Evolutionary conservation across 306 rosid species (phyloP).

Genomic region (Casuarina glauca): DNA sequence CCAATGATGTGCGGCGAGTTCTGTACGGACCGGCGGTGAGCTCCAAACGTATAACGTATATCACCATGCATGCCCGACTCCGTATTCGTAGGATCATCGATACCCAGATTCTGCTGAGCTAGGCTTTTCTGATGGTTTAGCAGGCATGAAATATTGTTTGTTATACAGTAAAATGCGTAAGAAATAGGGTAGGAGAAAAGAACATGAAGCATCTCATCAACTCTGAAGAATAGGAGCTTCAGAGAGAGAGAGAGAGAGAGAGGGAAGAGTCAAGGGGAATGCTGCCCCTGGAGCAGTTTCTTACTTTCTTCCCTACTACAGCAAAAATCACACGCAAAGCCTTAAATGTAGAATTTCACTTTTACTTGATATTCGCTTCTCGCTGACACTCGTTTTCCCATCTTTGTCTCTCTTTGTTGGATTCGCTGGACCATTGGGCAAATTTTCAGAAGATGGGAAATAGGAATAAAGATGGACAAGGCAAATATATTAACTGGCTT

Average conservation of each 20-base stretch:
- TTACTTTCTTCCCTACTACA: background rate
- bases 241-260: background rate
- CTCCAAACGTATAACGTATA: background rate
- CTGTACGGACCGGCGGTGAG: background rate
- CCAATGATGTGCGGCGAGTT: no score
- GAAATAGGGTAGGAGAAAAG: background rate
- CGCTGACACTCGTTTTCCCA: slow-evolving; percentile 40
- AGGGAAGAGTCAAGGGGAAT: background rate
- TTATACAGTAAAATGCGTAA: background rate
- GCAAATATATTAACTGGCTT: background rate
- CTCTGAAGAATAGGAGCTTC: background rate
- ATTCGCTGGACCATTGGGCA: slow-evolving; percentile 24
- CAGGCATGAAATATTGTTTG: background rate
- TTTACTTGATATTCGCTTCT: slow-evolving; percentile 13
- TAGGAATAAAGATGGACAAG: background rate
- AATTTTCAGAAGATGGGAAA: slow-evolving; percentile 6
- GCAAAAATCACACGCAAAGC: slow-evolving; percentile 40
- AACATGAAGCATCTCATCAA: background rate
- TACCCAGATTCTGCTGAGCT: background rate
- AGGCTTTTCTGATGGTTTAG: background rate
- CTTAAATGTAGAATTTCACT: slow-evolving; percentile 29
- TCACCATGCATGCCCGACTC: background rate
- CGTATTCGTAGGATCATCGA: background rate
- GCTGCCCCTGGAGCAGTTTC: slow-evolving; percentile 6
- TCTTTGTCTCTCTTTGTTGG: slow-evolving; percentile 43